These are phyloP conservation scores for Phaseolus lunatus DNA, from an alignment of 306 rosid species.

Conservation along the genomic window DNA sequence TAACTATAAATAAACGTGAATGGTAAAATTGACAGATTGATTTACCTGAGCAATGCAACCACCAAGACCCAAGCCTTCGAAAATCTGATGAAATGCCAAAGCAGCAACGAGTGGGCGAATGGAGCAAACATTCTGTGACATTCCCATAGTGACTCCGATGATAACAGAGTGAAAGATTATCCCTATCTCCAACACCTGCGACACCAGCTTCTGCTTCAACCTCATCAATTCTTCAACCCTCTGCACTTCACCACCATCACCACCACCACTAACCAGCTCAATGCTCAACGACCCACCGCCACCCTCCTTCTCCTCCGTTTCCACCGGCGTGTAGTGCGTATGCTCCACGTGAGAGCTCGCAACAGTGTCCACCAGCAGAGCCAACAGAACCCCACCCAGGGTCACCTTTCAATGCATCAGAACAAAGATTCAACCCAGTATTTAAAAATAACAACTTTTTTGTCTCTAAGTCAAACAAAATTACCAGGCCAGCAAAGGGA, in stretches of 20 bases:
- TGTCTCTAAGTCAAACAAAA: background rate
- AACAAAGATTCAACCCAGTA: background rate
- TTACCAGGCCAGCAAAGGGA: slow-evolving; percentile 73
- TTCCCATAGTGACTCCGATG: slow-evolving; percentile 83
- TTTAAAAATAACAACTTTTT: no score
- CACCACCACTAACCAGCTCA: slow-evolving; percentile 28
- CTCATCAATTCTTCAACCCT: slow-evolving; percentile 50
- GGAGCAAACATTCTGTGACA: slow-evolving; percentile 88
- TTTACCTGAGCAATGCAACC: slow-evolving; percentile 85
- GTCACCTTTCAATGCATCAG: slow-evolving; percentile 47
- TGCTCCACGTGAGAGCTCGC: slow-evolving; percentile 74
- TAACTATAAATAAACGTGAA: no score
- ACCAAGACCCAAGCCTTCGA: slow-evolving; percentile 91
- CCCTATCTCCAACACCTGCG: slow-evolving; percentile 83
- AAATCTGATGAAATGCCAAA: slow-evolving; percentile 81
- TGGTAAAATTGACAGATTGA: no score
- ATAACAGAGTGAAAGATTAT: slow-evolving; percentile 90
- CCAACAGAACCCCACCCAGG: slow-evolving; percentile 57
- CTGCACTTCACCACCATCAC: slow-evolving; percentile 13
- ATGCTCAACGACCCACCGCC: slow-evolving; percentile 12
- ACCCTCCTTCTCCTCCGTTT: slow-evolving; percentile 39
- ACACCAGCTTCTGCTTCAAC: slow-evolving; percentile 75
- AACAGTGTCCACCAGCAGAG: slow-evolving; percentile 69
- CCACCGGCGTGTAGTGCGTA: slow-evolving; percentile 50
- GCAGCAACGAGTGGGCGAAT: slow-evolving; percentile 80